Evolutionary conservation across 2,329 filamentous ascomycete species (phyloP), one percentile per base, ranked within the genome.

Genomic region (Fusarium begoniae): DNA sequence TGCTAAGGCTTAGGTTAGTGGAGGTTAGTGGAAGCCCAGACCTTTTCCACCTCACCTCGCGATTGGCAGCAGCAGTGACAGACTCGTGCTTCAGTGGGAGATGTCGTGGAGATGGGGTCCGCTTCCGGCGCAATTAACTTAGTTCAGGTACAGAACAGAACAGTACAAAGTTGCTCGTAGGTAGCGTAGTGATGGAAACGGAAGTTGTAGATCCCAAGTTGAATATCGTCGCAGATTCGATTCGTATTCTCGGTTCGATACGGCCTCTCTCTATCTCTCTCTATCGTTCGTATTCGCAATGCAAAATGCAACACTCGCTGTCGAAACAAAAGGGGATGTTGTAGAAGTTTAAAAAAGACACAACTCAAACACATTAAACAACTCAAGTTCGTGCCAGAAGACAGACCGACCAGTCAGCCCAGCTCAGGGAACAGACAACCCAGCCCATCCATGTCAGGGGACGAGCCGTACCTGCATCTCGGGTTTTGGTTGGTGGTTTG

Each of bases 361-460:
- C 26, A 58, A 28, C 41, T 58, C 41, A 58, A 51, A 51, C 58
- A 58, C 58, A 61, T 63, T 47, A 54, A 63, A 67, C 57, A 68
- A 68, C 41, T 63, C 44, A 54, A 50, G 57, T 65, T 68, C 50
- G 72, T 74, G 44, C 69, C 55, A 72, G 66, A 74, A 50, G 60
- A 35, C 48, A 28, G 58, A 60, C 57, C 58, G 26, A 26, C 60
- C 55, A 70, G 57, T 63, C 57, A 69, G 48, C 37, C 40, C 54
- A 61, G 22, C 22, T 30, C 57, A 70, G 55, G 32, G 22, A 50
- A 64, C 44, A 35, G 38, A 51, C 54, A 59, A 51, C 62, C 30
- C 57, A 60, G 59, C 66, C 63, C 64, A 71, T 76, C 76, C 76
- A 78, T 78, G 76, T 78, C 76, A 78, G 76, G 76, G 76, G 76